Evolutionary conservation across 768 basidiomycete species (phyloP), one percentile per base, ranked within the genome.

Genomic region (Auriscalpium orientale): DNA sequence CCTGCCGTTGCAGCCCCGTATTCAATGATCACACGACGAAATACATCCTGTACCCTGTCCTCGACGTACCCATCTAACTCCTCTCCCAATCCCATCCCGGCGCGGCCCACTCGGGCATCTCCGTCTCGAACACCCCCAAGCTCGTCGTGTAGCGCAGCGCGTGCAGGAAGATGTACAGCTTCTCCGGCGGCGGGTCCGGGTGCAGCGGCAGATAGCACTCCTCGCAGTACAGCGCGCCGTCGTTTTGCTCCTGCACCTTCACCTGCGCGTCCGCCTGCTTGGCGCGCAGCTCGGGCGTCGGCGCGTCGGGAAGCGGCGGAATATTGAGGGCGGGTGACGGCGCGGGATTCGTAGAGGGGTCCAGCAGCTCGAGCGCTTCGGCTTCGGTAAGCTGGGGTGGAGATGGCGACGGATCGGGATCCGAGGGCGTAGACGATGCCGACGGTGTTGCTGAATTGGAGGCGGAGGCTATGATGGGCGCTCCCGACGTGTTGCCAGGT

Each of bases 131-230:
- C 28, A 78, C 72, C n/a, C 92, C 92, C 46, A 93, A 73, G 59
- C 82, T 84, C 12, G 87, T 87, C 49, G 85, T 89, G 70, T 94
- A 98, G 63, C 80, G 80, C 65, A 89, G 70, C 28, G 97, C 95
- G 65, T 99, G 97, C 66, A 99, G 72, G 72, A 95, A 99, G 62
- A 99, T 98, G 71, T 92, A 98, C 55, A 98, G 74, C 58, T 84
- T 84, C 68, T 94, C 91, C 2, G 95, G 94, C 65, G 82, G 83
- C 2, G 95, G 97, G 70, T 99, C 97, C 11, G 93, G 91, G 56
- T 94, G 85, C 22, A 98, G 72, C 15, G 97, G 97, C 47, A 97
- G 75, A 69, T 89, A 98, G 68, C 95, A 99, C 66, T 92, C 90
- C 1, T 81, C 76, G 68, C 95, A 99, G 71, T 91, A 97, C 18